phyloP scores from a whole-genome alignment of 768 basidiomycete species.

The Tulasnella sp. region DNA sequence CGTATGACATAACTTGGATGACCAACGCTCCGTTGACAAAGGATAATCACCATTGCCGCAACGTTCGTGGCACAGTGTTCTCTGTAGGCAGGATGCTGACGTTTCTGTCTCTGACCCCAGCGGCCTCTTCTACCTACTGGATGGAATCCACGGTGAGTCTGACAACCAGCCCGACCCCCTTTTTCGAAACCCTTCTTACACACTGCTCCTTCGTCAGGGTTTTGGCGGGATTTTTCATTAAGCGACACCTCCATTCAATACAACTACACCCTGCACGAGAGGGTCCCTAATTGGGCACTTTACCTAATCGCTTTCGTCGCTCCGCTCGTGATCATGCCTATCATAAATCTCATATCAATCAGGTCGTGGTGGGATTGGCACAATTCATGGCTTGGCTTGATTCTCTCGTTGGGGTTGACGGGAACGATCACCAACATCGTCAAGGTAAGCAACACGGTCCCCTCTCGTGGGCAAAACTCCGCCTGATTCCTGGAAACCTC shows the following conservation, averaged over 20 bases:
- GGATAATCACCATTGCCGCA: no score
- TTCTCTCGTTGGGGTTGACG: conserved; percentile 69
- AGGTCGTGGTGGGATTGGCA: conserved; percentile 91
- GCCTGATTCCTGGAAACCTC: background rate
- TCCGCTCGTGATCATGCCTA: conserved; percentile 63
- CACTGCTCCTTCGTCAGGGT: conserved; percentile 33
- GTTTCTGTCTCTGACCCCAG: conserved; percentile 37
- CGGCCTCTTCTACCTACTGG: conserved; percentile 56
- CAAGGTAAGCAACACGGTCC: conserved; percentile 55
- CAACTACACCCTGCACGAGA: conserved; percentile 69
- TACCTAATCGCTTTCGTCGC: conserved; percentile 50
- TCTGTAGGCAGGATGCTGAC: background rate
- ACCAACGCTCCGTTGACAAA: no score
- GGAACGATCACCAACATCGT: conserved; percentile 78
- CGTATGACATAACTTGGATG: no score
- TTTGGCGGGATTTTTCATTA: conserved; percentile 72
- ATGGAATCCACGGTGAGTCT: conserved; percentile 52
- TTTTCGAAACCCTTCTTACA: background rate
- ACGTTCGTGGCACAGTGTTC: background rate
- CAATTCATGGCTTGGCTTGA: conserved; percentile 44
- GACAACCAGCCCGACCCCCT: background rate
- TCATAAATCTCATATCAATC: conserved; percentile 66
- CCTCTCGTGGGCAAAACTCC: background rate
- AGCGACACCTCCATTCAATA: conserved; percentile 52
- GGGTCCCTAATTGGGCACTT: conserved; percentile 54